Evolutionary conservation across 495 filamentous ascomycete genomes (phyloP).

Genomic region (Schizothecium vesticola): DNA sequence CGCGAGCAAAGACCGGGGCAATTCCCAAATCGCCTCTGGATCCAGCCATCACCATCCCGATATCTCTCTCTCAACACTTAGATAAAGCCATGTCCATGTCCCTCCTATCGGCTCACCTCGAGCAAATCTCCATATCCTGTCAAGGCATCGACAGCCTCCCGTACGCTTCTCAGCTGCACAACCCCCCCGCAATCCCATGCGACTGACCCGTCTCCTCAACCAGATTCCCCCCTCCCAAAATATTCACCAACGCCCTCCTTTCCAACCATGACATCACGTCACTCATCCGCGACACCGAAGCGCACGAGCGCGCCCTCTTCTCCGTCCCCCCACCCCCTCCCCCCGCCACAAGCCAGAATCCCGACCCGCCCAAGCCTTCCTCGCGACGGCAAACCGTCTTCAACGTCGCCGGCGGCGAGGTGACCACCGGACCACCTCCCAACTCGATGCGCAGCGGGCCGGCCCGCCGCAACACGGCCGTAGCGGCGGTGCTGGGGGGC

Average conservation of each 20-base stretch:
- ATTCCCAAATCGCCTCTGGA: not conserved
- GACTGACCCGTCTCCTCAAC: not conserved
- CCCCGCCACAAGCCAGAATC: constrained; percentile 25
- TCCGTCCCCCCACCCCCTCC: constrained; percentile 69
- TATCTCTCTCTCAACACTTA: not conserved
- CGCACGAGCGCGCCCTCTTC: constrained; percentile 92
- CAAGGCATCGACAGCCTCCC: constrained; percentile 78
- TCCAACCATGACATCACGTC: constrained; percentile 86
- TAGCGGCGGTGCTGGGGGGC: constrained; percentile 80
- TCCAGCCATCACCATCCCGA: not conserved
- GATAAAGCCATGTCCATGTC: constrained; percentile 47
- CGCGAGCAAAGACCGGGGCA: no score
- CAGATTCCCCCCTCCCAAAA: constrained; percentile 85
- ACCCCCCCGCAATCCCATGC: not conserved
- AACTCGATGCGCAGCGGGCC: constrained; percentile 33
- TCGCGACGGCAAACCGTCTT: constrained; percentile 50
- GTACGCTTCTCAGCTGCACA: constrained; percentile 41
- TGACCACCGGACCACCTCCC: constrained; percentile 44
- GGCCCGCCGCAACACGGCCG: constrained; percentile 69
- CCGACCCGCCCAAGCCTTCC: constrained; percentile 30
- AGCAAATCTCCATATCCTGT: constrained; percentile 83
- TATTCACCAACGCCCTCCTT: constrained; percentile 92
- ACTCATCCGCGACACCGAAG: constrained; percentile 90
- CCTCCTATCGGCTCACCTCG: constrained; percentile 75
- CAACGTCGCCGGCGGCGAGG: constrained; percentile 50